Evolutionary conservation across 768 basidiomycete genomes (phyloP).

Genomic region (Calocera viscosa): DNA sequence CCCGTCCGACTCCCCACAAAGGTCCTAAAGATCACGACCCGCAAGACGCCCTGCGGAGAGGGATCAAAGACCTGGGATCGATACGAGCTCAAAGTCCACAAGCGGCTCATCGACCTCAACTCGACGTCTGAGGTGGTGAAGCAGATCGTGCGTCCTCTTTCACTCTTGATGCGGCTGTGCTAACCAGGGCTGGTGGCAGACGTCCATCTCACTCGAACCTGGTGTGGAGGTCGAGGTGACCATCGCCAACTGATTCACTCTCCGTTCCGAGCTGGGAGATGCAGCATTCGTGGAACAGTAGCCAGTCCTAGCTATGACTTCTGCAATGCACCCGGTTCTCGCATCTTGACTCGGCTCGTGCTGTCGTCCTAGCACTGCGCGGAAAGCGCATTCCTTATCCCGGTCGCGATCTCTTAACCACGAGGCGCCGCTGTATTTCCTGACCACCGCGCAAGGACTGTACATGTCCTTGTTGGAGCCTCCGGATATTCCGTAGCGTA

Average conservation of each 20-base stretch:
- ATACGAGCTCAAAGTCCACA: constrained; percentile 98
- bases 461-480: no score
- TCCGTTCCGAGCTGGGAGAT: no score
- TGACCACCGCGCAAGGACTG: no score
- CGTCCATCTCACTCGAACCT: constrained; percentile 95
- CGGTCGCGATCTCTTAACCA: no score
- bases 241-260: constrained; percentile 43
- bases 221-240: constrained; percentile 99
- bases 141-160: constrained; percentile 69
- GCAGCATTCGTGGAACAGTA: no score
- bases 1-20: constrained; percentile 98
- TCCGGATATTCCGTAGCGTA: no score
- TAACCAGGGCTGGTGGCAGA: constrained; percentile 40
- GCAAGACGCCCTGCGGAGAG: constrained; percentile 99
- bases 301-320: no score
- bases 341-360: no score
- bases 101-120: constrained; percentile 97
- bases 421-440: no score
- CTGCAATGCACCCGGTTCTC: no score
- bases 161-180: neutral
- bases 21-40: constrained; percentile 96
- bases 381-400: no score
- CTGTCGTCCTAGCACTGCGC: no score
- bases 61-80: constrained; percentile 99
- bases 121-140: constrained; percentile 98